Conservation (phyloP, 73 alveolate genomes). For the Tetrahymena elliotti region DNA sequence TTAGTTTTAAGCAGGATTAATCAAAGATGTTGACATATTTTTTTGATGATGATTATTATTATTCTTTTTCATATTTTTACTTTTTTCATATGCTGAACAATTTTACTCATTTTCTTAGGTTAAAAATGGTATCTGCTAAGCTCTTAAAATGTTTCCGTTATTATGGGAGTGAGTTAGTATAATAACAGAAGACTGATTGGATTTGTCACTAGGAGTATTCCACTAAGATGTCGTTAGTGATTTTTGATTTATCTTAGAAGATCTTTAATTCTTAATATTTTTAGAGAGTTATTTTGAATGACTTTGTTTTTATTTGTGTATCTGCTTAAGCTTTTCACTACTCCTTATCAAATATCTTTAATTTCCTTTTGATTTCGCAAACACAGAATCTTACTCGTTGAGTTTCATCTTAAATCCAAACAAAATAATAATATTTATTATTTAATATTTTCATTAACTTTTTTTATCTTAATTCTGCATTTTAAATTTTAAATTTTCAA, state of each 20-base stretch:
- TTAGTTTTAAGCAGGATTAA: neutral
- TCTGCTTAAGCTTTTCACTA: neutral
- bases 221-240: neutral
- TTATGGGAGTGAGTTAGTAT: neutral
- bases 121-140: neutral
- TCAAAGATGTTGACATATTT: neutral
- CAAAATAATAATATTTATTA: neutral
- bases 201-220: neutral
- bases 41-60: neutral
- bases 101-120: neutral
- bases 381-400: neutral
- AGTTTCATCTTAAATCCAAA: neutral
- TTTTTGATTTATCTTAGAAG: neutral
- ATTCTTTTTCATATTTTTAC: neutral
- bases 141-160: neutral
- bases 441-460: neutral
- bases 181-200: neutral
- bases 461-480: neutral
- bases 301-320: neutral
- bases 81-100: neutral
- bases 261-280: neutral
- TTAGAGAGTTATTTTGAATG: neutral
- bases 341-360: neutral
- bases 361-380: neutral
- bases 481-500: neutral